phyloP scores from a whole-genome alignment of 371 early-diverging fungal genomes.

The Syncephalastrum monosporum region DNA sequence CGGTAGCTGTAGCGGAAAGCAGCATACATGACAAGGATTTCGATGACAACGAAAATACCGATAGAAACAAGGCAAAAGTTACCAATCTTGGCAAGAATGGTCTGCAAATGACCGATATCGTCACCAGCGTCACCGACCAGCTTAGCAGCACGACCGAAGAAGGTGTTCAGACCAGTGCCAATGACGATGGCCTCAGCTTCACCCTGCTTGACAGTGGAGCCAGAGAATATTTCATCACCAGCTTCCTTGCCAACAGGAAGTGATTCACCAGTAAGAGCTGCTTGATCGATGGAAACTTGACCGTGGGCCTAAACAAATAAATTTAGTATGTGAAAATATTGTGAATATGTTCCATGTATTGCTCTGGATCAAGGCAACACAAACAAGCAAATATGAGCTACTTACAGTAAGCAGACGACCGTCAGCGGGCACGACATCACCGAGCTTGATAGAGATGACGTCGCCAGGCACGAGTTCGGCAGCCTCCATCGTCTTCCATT shows the following conservation, averaged over 20 bases:
- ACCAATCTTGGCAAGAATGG: conserved; percentile 83
- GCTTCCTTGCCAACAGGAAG: conserved; percentile 67
- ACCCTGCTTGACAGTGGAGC: conserved; percentile 85
- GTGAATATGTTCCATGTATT: neutral
- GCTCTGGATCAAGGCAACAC: too few relatives aligned
- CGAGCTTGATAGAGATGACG: conserved; percentile 64
- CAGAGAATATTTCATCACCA: conserved; percentile 68
- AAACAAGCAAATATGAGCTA: neutral
- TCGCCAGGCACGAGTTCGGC: conserved; percentile 67
- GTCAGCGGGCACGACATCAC: conserved; percentile 79
- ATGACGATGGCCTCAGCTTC: conserved; percentile 83
- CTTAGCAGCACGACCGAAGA: conserved; percentile 84
- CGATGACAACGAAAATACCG: conserved; percentile 68
- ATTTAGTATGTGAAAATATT: neutral
- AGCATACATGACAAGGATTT: conserved; percentile 76
- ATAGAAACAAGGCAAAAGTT: conserved; percentile 74
- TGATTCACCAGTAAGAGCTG: conserved; percentile 81
- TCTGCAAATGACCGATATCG: conserved; percentile 83
- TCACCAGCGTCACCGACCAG: conserved; percentile 72
- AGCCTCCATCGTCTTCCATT: conserved; percentile 50
- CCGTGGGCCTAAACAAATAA: conserved; percentile 29
- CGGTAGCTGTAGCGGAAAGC: conserved; percentile 69
- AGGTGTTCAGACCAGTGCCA: conserved; percentile 78
- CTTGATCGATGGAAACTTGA: conserved; percentile 67
- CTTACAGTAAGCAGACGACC: conserved; percentile 45